phyloP scores from a whole-genome alignment of 2,329 filamentous ascomycete genomes.

The Aspergillus pseudonomiae region DNA sequence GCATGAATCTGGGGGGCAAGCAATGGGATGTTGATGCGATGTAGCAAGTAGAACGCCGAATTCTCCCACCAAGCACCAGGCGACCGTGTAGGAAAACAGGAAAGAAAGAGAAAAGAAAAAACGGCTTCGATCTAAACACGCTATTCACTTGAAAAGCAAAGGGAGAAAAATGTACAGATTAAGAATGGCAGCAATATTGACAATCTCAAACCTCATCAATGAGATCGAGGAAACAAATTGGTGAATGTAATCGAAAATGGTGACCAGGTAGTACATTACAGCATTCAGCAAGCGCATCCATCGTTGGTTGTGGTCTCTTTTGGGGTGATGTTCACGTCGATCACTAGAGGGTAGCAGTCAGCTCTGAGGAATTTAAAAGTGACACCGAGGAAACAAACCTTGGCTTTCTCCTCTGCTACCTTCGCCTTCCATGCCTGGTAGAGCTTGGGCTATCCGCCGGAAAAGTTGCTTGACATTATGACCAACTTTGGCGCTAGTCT shows the following conservation, averaged over 20 bases:
- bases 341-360: slow-evolving; percentile 63
- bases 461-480: slow-evolving; percentile 98
- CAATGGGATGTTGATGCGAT: neutral
- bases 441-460: slow-evolving; percentile 94
- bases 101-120: slow-evolving; percentile 4
- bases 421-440: slow-evolving; percentile 96
- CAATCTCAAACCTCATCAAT: slow-evolving; percentile 35
- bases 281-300: slow-evolving; percentile 66
- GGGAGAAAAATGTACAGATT: slow-evolving; percentile 41
- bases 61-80: slow-evolving; percentile 7
- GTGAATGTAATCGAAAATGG: slow-evolving; percentile 14
- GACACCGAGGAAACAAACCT: slow-evolving; percentile 61
- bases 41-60: slow-evolving; percentile 17
- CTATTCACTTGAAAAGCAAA: slow-evolving; percentile 35
- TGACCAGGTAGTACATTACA: slow-evolving; percentile 16
- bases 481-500: slow-evolving; percentile 96
- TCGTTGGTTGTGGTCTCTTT: slow-evolving; percentile 70
- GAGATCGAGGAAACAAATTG: slow-evolving; percentile 19
- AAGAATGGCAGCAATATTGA: slow-evolving; percentile 41
- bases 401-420: slow-evolving; percentile 76
- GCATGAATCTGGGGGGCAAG: neutral
- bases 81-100: slow-evolving; percentile 4
- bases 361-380: slow-evolving; percentile 14
- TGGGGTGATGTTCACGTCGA: slow-evolving; percentile 85
- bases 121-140: slow-evolving; percentile 31